Conservation (phyloP, 1,139 yeast genomes). For the Geotrichum klebahnii region DNA sequence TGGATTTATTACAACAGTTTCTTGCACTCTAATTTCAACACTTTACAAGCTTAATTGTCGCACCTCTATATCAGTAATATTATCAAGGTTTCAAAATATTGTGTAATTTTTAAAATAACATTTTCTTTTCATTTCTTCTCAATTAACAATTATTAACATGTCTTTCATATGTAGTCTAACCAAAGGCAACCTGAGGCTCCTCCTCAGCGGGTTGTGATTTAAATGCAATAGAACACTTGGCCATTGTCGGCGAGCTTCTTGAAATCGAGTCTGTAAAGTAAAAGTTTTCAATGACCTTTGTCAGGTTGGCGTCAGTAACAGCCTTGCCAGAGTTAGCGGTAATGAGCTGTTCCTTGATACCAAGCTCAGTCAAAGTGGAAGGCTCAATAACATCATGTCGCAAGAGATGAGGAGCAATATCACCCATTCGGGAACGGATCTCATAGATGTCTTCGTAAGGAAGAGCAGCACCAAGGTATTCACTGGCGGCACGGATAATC, state of each 20-base stretch:
- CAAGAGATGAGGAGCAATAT: constrained; percentile 76
- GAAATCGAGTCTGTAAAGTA: constrained; percentile 87
- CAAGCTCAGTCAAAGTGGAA: constrained; percentile 53
- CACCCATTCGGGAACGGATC: constrained; percentile 66
- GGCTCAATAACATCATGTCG: constrained; percentile 76
- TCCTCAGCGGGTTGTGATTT: constrained; percentile 21
- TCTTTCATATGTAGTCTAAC: too few species aligned
- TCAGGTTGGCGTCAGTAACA: constrained; percentile 49
- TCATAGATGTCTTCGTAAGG: constrained; percentile 75
- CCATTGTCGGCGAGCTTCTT: constrained; percentile 87
- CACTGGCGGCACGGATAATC: constrained; percentile 77
- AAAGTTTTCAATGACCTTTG: constrained; percentile 70
- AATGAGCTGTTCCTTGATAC: constrained; percentile 48
- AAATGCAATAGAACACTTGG: constrained; percentile 55
- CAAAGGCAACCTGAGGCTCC: constrained; percentile 24
- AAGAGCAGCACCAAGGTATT: constrained; percentile 64
- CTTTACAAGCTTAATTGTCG: too few species aligned
- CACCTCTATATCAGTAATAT: too few species aligned
- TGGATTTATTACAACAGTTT: too few species aligned
- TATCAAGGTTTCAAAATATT: too few species aligned
- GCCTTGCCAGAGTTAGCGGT: constrained; percentile 43
- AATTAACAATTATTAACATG: too few species aligned
- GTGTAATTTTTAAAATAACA: too few species aligned
- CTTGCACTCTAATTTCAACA: too few species aligned
- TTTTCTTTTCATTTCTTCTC: too few species aligned